Conservation (phyloP, 164 flowering plant species). For the Stephania japonica region DNA sequence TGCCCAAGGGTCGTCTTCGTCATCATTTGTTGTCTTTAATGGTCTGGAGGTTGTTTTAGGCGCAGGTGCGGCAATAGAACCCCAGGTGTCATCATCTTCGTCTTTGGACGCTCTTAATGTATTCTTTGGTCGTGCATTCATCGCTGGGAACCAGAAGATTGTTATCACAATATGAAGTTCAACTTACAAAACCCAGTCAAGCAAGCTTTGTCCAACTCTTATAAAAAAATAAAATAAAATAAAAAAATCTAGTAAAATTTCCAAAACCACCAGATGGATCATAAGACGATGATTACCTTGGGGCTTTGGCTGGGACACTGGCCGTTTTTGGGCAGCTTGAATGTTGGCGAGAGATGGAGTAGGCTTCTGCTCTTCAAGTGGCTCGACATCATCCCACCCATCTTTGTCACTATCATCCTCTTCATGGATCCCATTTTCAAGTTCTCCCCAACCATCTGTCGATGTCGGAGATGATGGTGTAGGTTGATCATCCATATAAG, state of each 20-base stretch:
- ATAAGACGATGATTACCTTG: constrained; percentile 40
- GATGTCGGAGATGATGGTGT: constrained; percentile 74
- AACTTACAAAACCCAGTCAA: neutral
- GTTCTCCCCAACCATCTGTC: constrained; percentile 98
- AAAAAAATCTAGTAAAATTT: neutral
- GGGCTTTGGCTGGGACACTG: constrained; percentile 66
- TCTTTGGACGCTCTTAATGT: constrained; percentile 32
- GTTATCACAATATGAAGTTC: neutral
- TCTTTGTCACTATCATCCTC: constrained; percentile 68
- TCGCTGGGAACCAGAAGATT: constrained; percentile 27
- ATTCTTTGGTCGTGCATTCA: constrained; percentile 40
- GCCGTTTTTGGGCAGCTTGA: constrained; percentile 90
- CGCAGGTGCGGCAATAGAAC: constrained; percentile 20
- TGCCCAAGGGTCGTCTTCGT: constrained; percentile 28
- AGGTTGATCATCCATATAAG: constrained; percentile 48
- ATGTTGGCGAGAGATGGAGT: constrained; percentile 75
- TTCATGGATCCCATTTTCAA: constrained; percentile 72
- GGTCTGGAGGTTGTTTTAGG: constrained; percentile 2
- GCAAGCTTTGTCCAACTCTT: neutral
- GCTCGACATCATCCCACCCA: constrained; percentile 95
- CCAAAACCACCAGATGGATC: neutral
- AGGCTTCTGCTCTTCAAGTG: constrained; percentile 76
- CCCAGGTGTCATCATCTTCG: constrained; percentile 70
- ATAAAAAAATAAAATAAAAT: neutral
- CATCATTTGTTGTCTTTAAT: constrained; percentile 7